Percentiles rank a stretch among this genome's conserved stretches.
These are phyloP conservation scores for Cryomyces minteri DNA, from an alignment of 495 filamentous ascomycete genomes.

Conservation along the genomic window DNA sequence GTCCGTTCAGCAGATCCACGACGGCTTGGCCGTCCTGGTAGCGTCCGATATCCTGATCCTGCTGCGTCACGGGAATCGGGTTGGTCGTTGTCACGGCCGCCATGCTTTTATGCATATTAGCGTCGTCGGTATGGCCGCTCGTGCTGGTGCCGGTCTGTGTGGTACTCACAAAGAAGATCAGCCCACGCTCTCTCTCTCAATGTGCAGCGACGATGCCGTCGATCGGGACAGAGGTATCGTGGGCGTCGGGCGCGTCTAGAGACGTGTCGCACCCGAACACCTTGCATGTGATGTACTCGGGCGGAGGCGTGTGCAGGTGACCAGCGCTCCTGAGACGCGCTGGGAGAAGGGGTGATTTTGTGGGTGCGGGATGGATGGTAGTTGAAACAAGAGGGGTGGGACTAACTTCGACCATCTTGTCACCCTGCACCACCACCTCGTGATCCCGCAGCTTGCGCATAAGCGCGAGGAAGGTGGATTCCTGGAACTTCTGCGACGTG, in stretches of 20 bases:
- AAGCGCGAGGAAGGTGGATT: slow-evolving; percentile 58
- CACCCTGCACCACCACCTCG: slow-evolving; percentile 21
- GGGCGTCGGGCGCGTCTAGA: background rate
- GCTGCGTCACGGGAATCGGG: background rate
- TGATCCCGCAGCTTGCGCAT: slow-evolving; percentile 38
- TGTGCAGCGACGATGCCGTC: background rate
- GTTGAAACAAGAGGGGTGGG: background rate
- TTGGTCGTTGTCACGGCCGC: background rate
- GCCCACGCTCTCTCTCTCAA: background rate
- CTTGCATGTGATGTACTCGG: background rate
- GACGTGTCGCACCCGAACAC: background rate
- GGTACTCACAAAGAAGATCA: background rate
- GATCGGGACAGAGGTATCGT: background rate
- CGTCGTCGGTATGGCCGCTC: background rate
- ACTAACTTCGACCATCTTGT: slow-evolving; percentile 21
- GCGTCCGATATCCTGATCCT: slow-evolving; percentile 1
- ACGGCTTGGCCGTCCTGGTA: slow-evolving; percentile 6
- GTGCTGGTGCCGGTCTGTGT: background rate
- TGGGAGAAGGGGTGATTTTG: background rate
- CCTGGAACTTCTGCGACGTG: slow-evolving; percentile 50
- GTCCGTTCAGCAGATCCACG: slow-evolving; percentile 5
- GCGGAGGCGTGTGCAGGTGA: background rate
- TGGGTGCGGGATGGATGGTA: background rate
- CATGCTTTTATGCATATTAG: background rate
- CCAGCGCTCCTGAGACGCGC: background rate